phyloP scores from a whole-genome alignment of 352 stramenopile species.

The Phytophthora fragariaefolia region DNA sequence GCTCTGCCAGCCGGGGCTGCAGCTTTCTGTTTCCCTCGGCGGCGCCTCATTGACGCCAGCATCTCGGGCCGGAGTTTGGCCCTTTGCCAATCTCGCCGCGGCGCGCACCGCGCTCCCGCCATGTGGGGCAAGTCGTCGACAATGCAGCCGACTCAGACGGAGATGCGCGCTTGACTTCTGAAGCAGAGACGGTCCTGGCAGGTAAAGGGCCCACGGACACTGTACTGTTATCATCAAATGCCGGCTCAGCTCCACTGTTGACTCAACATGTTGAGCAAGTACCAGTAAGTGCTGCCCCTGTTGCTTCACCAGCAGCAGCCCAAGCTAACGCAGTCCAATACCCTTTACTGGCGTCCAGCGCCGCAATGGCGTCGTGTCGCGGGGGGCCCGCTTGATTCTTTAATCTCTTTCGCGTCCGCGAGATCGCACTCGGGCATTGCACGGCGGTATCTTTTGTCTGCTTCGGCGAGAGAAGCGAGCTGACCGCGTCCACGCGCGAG shows the following conservation, averaged over 20 bases:
- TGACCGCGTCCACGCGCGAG: neutral
- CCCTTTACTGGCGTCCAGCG: too few relatives aligned
- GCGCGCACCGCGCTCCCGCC: too few relatives aligned
- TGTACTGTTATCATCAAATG: constrained; percentile 13
- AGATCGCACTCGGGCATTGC: constrained; percentile 6
- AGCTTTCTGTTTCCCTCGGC: constrained; percentile 1
- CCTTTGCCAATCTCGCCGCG: neutral
- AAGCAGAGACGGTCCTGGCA: constrained; percentile 11
- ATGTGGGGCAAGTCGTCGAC: constrained; percentile 3
- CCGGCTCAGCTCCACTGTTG: too few relatives aligned
- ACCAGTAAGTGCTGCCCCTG: neutral
- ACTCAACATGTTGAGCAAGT: too few relatives aligned
- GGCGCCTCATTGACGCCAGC: neutral
- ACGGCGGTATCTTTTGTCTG: constrained; percentile 8
- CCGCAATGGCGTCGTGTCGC: constrained; percentile 1
- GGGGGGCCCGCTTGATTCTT: constrained; percentile 8
- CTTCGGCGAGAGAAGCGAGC: constrained; percentile 13
- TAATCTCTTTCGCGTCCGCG: constrained; percentile 8
- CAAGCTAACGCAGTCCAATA: too few relatives aligned
- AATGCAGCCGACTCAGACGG: constrained; percentile 7
- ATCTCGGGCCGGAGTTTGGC: too few relatives aligned
- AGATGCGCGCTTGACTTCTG: constrained; percentile 9
- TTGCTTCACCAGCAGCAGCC: neutral
- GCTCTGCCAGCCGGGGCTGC: too few relatives aligned
- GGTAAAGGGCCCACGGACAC: neutral